Conservation (phyloP, 2,329 filamentous ascomycete species). For the Claviceps arundinis region DNA sequence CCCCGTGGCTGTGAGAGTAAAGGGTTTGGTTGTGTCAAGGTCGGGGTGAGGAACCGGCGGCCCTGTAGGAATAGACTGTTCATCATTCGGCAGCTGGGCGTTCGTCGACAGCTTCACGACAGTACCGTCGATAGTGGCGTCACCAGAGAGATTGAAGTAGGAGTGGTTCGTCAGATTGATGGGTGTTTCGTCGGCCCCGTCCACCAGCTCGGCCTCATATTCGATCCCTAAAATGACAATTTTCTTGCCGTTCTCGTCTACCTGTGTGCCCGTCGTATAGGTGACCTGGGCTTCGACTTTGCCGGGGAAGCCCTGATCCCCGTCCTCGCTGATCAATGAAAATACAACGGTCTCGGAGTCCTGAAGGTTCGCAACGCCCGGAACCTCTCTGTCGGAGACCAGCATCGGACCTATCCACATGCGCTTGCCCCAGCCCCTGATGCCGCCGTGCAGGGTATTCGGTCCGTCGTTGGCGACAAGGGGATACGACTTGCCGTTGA, state of each 20-base stretch:
- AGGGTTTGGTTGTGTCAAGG: conserved; percentile 51
- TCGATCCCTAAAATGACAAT: conserved; percentile 70
- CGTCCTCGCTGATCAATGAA: conserved; percentile 56
- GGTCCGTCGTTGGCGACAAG: conserved; percentile 64
- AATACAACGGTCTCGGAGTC: conserved; percentile 57
- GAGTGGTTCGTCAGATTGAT: conserved; percentile 95
- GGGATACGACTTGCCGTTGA: conserved; percentile 60
- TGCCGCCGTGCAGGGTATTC: conserved; percentile 64
- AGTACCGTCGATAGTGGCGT: conserved; percentile 39
- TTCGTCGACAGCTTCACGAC: conserved; percentile 53
- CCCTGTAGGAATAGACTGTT: conserved; percentile 59
- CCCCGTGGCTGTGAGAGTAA: conserved; percentile 56
- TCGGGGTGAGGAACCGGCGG: conserved; percentile 50
- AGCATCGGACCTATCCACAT: conserved; percentile 59
- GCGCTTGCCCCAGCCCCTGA: conserved; percentile 68
- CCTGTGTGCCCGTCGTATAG: conserved; percentile 64
- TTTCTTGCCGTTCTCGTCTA: conserved; percentile 43
- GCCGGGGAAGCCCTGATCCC: conserved; percentile 83
- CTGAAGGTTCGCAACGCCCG: conserved; percentile 35
- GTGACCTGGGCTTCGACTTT: conserved; percentile 64
- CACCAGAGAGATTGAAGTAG: conserved; percentile 52
- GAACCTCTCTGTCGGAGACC: conserved; percentile 36
- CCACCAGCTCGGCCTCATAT: conserved; percentile 74
- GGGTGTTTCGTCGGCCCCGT: conserved; percentile 72
- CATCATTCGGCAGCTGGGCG: conserved; percentile 61